phyloP scores from a whole-genome alignment of 495 filamentous ascomycete genomes.

The Podospora pseudoanserina region DNA sequence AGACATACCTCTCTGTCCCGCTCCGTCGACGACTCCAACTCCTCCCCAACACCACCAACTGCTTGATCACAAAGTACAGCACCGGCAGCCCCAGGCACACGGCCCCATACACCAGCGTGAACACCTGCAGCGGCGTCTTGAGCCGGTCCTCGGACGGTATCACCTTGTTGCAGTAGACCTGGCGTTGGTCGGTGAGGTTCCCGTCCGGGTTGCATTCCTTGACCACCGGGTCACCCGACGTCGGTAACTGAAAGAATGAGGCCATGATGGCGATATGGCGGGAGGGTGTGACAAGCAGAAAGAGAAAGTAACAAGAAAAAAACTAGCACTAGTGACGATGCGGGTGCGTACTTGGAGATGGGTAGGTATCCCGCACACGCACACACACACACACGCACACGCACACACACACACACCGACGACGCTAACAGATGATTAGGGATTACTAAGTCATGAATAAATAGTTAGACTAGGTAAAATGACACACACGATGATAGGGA shows the following conservation, averaged over 20 bases:
- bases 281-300: background rate
- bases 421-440: background rate
- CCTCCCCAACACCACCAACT: background rate
- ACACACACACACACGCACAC: too few species aligned
- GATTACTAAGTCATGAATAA: background rate
- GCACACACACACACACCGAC: too few species aligned
- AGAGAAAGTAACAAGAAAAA: background rate
- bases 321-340: background rate
- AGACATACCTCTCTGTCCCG: background rate
- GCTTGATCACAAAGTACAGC: background rate
- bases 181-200: slow-evolving; percentile 5
- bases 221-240: slow-evolving; percentile 28
- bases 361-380: background rate
- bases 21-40: background rate
- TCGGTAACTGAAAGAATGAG: slow-evolving; percentile 26
- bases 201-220: slow-evolving; percentile 14
- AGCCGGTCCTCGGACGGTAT: slow-evolving; percentile 17
- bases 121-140: slow-evolving; percentile 19
- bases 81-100: slow-evolving; percentile 17
- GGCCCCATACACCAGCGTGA: slow-evolving; percentile 19
- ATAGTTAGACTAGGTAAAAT: background rate
- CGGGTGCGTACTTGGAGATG: background rate
- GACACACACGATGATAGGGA: background rate
- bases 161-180: slow-evolving; percentile 28
- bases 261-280: slow-evolving; percentile 18